These are phyloP conservation scores for Kwoniella mangroviensis DNA, from an alignment of 768 basidiomycete genomes.

Conservation along the genomic window DNA sequence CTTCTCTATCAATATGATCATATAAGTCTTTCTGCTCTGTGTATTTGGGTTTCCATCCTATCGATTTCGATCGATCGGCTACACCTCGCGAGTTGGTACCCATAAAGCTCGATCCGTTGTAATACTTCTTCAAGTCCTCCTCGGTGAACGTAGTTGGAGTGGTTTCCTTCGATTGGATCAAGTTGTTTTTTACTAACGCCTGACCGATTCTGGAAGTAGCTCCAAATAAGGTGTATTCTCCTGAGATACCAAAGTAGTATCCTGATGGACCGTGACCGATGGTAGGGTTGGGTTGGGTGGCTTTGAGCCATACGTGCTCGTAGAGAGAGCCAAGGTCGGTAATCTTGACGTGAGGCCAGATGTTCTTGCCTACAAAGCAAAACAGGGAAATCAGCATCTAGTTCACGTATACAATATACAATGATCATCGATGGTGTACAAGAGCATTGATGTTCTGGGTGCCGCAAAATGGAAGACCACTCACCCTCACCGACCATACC, in stretches of 20 bases:
- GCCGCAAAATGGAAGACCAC: constrained; percentile 16
- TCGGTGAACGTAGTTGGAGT: constrained; percentile 45
- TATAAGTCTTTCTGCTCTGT: constrained; percentile 36
- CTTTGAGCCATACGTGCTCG: constrained; percentile 41
- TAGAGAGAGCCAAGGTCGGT: constrained; percentile 49
- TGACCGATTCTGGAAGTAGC: constrained; percentile 47
- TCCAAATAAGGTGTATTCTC: constrained; percentile 50
- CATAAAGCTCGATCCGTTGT: constrained; percentile 36
- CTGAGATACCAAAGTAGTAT: constrained; percentile 53
- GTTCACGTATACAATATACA: no score
- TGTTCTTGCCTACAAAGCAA: constrained; percentile 38
- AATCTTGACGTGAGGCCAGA: constrained; percentile 54
- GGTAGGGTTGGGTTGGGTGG: constrained; percentile 27
- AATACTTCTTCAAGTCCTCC: constrained; percentile 56
- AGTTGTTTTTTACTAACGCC: constrained; percentile 40
- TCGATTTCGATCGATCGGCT: constrained; percentile 48
- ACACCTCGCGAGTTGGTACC: constrained; percentile 49
- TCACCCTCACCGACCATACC: constrained; percentile 55
- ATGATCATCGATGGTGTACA: no score
- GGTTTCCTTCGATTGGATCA: constrained; percentile 8
- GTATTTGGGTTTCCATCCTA: constrained; percentile 55
- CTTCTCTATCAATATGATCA: constrained; percentile 32
- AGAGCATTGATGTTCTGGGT: no score
- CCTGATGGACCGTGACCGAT: constrained; percentile 55
- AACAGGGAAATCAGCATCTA: background rate